phyloP scores from a whole-genome alignment of 2,329 filamentous ascomycete genomes.

The Neonectria hederae region DNA sequence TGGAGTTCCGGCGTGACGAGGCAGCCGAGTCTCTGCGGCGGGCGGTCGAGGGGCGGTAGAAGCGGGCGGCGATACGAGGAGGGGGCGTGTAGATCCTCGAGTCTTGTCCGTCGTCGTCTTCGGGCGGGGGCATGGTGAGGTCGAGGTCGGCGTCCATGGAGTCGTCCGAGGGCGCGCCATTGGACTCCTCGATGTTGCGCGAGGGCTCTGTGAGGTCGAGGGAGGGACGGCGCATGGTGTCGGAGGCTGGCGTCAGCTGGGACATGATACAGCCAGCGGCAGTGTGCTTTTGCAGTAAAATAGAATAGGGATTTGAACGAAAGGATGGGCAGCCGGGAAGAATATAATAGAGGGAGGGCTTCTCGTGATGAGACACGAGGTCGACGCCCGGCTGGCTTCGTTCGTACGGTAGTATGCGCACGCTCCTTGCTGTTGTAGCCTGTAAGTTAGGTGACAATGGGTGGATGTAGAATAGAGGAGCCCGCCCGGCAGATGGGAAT shows the following conservation, averaged over 20 bases:
- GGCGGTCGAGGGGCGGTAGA: slow-evolving; percentile 73
- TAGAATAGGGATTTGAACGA: slow-evolving; percentile 8
- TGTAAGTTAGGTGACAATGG: neutral
- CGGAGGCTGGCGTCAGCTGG: slow-evolving; percentile 31
- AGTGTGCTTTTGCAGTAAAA: neutral
- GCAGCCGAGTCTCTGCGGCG: slow-evolving; percentile 80
- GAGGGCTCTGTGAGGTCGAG: slow-evolving; percentile 53
- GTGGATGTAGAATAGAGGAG: slow-evolving; percentile 9
- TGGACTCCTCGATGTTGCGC: slow-evolving; percentile 52
- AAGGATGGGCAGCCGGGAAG: slow-evolving; percentile 10
- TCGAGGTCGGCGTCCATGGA: slow-evolving; percentile 47
- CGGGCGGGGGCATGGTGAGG: slow-evolving; percentile 51
- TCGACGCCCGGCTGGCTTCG: slow-evolving; percentile 22
- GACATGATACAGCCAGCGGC: slow-evolving; percentile 17
- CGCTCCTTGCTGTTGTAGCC: slow-evolving; percentile 1
- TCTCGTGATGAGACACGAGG: slow-evolving; percentile 19
- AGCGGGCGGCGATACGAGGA: slow-evolving; percentile 80
- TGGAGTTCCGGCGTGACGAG: slow-evolving; percentile 81
- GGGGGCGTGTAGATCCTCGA: slow-evolving; percentile 67
- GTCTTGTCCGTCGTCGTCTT: slow-evolving; percentile 41
- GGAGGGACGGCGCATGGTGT: slow-evolving; percentile 55
- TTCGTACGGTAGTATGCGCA: slow-evolving; percentile 1
- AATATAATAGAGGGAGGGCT: neutral
- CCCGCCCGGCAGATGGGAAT: neutral
- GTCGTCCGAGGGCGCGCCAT: slow-evolving; percentile 43